phyloP scores from a whole-genome alignment of 768 basidiomycete genomes.

The Lyophyllum shimeji region DNA sequence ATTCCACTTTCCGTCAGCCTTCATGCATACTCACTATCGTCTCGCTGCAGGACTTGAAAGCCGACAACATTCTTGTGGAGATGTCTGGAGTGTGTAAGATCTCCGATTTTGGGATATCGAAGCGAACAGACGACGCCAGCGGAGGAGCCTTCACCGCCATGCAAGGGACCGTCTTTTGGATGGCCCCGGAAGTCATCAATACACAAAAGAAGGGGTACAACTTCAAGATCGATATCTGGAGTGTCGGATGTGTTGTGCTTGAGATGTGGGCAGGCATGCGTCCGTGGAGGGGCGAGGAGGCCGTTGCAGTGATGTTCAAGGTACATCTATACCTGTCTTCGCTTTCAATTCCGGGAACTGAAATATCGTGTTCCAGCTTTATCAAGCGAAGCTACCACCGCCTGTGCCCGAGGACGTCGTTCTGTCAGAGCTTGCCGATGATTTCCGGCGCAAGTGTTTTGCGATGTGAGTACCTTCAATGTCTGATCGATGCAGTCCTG shows the following conservation, averaged over 20 bases:
- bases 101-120: constrained; percentile 98
- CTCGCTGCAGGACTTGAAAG: constrained; percentile 80
- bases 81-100: constrained; percentile 93
- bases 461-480: constrained; percentile 60
- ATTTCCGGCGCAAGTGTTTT: constrained; percentile 89
- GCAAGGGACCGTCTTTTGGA: constrained; percentile 99
- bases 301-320: constrained; percentile 92
- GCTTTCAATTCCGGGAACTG: neutral
- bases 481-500: constrained; percentile 3
- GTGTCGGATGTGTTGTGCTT: constrained; percentile 95
- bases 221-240: constrained; percentile 98
- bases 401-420: constrained; percentile 85
- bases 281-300: constrained; percentile 92
- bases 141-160: constrained; percentile 88
- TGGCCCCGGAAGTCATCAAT: constrained; percentile 95
- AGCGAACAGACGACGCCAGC: constrained; percentile 84
- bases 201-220: constrained; percentile 90
- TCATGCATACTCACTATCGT: neutral
- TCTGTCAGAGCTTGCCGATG: constrained; percentile 72
- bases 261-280: constrained; percentile 99
- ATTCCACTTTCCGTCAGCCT: neutral
- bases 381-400: constrained; percentile 80
- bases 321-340: constrained; percentile 40
- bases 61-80: constrained; percentile 97
- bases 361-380: constrained; percentile 52